These are phyloP conservation scores for Lentinula raphanica DNA, from an alignment of 768 basidiomycete genomes.

Conservation along the genomic window DNA sequence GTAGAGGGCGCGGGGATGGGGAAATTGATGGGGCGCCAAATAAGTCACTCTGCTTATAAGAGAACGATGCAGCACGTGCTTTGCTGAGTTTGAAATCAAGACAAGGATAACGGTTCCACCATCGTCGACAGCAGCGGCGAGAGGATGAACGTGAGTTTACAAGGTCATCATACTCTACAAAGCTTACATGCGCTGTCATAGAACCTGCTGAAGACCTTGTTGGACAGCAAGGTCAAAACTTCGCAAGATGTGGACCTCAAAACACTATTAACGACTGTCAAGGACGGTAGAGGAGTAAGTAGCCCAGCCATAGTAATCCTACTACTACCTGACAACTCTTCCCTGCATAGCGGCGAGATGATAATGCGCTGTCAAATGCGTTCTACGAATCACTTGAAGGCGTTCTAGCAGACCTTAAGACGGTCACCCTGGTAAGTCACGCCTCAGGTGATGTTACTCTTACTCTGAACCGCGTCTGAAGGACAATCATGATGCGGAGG, in stretches of 20 bases:
- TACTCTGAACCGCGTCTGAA: conserved; percentile 19
- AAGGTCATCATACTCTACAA: conserved; percentile 20
- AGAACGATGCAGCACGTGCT: not conserved
- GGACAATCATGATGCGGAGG: conserved; percentile 87
- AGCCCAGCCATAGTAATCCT: conserved; percentile 12
- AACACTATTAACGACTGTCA: conserved; percentile 77
- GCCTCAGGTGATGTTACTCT: not conserved
- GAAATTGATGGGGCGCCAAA: conserved; percentile 1
- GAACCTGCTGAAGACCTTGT: conserved; percentile 89
- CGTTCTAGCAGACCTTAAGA: conserved; percentile 78
- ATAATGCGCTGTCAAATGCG: conserved; percentile 72
- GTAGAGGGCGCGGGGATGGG: not conserved
- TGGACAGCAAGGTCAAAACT: conserved; percentile 65
- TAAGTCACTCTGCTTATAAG: conserved; percentile 2
- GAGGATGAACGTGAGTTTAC: conserved; percentile 30
- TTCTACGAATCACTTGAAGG: conserved; percentile 95
- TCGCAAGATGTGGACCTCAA: conserved; percentile 69
- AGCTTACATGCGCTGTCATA: conserved; percentile 22
- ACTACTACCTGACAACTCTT: conserved; percentile 10
- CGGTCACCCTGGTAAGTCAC: conserved; percentile 56
- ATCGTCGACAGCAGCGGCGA: conserved; percentile 15
- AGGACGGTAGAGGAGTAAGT: conserved; percentile 76
- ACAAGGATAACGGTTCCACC: conserved; percentile 7
- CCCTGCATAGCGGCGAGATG: conserved; percentile 29
- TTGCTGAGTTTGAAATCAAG: conserved; percentile 6